Conservation (phyloP, 1,139 yeast species). For the Diutina ranongensis region DNA sequence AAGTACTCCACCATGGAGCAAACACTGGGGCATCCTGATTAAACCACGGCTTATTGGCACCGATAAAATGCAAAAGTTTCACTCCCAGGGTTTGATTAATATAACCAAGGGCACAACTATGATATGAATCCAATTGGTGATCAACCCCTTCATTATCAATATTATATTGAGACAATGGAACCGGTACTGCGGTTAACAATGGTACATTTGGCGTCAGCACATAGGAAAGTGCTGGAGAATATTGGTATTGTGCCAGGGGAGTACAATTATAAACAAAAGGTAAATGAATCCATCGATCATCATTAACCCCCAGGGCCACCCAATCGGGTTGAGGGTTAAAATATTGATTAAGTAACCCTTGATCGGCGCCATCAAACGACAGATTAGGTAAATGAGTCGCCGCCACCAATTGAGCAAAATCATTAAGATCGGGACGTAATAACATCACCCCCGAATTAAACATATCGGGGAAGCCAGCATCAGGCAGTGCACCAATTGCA, state of each 20-base stretch:
- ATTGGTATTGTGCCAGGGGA: slow-evolving; percentile 5
- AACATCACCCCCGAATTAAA: slow-evolving; percentile 85
- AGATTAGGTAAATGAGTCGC: slow-evolving; percentile 7
- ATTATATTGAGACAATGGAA: background rate
- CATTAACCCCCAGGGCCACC: background rate
- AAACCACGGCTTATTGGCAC: slow-evolving; percentile 75
- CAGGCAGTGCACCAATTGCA: slow-evolving; percentile 70
- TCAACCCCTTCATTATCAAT: background rate
- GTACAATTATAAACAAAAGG: slow-evolving; percentile 6
- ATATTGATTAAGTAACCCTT: slow-evolving; percentile 5
- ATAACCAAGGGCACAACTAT: slow-evolving; percentile 17
- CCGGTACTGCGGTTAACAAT: background rate
- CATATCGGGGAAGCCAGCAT: slow-evolving; percentile 91
- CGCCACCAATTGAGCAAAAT: slow-evolving; percentile 29
- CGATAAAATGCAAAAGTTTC: slow-evolving; percentile 71
- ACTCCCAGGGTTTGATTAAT: slow-evolving; percentile 21
- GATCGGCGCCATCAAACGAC: slow-evolving; percentile 6
- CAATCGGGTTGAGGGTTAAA: slow-evolving; percentile 6
- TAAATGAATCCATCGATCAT: slow-evolving; percentile 3
- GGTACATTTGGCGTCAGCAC: background rate
- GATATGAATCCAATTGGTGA: slow-evolving; percentile 12
- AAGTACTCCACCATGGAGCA: slow-evolving; percentile 34
- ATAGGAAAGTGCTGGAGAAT: background rate
- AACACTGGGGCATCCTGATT: slow-evolving; percentile 14
- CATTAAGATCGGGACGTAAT: slow-evolving; percentile 42